These are phyloP conservation scores for Pythium graminicola DNA, from an alignment of 352 stramenopile genomes.

Conservation along the genomic window DNA sequence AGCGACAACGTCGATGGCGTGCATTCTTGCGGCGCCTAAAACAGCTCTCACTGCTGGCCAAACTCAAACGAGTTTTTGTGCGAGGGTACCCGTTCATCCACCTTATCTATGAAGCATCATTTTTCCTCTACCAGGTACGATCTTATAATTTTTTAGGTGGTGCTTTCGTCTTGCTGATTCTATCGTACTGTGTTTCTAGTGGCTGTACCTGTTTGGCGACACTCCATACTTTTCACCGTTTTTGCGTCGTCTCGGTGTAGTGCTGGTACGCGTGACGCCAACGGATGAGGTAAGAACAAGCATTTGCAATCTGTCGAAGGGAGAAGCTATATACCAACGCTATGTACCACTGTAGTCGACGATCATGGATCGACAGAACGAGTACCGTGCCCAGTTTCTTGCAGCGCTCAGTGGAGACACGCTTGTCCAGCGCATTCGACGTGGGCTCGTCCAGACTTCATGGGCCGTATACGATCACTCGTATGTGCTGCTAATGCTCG, in stretches of 20 bases:
- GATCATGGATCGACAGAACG: conserved; percentile 48
- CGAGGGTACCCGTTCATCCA: conserved; percentile 67
- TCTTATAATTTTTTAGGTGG: background rate
- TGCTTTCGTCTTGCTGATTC: background rate
- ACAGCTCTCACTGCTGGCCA: conserved; percentile 39
- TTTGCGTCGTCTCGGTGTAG: conserved; percentile 58
- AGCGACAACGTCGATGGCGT: conserved; percentile 12
- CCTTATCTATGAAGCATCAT: conserved; percentile 71
- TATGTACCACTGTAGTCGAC: conserved; percentile 23
- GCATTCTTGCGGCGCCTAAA: conserved; percentile 43
- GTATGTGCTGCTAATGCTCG: conserved; percentile 68
- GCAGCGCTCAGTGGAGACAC: conserved; percentile 37
- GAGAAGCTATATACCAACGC: too few relatives aligned
- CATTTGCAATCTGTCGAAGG: too few relatives aligned
- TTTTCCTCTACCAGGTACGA: conserved; percentile 72
- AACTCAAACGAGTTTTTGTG: conserved; percentile 57
- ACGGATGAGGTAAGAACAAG: conserved; percentile 47
- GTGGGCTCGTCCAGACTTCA: conserved; percentile 38
- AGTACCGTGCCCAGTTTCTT: conserved; percentile 46
- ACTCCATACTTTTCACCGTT: conserved; percentile 81
- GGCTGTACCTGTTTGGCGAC: conserved; percentile 81
- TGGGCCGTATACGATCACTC: conserved; percentile 77
- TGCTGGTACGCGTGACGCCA: conserved; percentile 63
- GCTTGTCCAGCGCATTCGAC: conserved; percentile 35
- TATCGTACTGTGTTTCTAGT: conserved; percentile 28